Percentiles rank a stretch among this genome's conserved stretches.
Conservation (phyloP, 2,329 filamentous ascomycete species). For the Phialocephala sp. region DNA sequence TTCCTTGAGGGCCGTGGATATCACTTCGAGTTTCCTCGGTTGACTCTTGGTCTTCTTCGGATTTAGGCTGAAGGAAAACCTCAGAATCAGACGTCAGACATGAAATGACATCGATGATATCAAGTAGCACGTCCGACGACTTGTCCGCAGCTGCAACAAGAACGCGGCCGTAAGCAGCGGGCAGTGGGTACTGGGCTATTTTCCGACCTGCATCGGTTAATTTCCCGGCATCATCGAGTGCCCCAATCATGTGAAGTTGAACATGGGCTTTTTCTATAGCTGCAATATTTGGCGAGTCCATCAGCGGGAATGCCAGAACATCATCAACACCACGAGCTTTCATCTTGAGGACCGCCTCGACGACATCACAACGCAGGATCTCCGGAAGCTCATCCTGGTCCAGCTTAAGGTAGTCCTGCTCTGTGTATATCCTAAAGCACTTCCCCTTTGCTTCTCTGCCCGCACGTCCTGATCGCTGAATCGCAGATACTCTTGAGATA, state of each 20-base stretch:
- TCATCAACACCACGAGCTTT: constrained; percentile 88
- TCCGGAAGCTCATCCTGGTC: constrained; percentile 82
- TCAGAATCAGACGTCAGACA: constrained; percentile 68
- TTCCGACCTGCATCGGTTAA: constrained; percentile 77
- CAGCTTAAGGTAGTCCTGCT: constrained; percentile 72
- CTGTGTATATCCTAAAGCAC: constrained; percentile 88
- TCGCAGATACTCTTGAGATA: constrained; percentile 91
- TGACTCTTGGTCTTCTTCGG: constrained; percentile 61
- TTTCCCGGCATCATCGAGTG: constrained; percentile 71
- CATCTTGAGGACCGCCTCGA: constrained; percentile 88
- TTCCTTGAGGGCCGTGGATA: constrained; percentile 48
- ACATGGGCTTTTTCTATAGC: constrained; percentile 82
- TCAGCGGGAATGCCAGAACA: constrained; percentile 80
- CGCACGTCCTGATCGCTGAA: constrained; percentile 89
- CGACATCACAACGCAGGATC: constrained; percentile 87
- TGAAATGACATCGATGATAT: constrained; percentile 83
- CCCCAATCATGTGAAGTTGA: constrained; percentile 79
- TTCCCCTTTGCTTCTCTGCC: constrained; percentile 91
- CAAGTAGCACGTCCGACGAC: constrained; percentile 74
- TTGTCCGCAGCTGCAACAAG: constrained; percentile 78
- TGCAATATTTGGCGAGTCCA: constrained; percentile 80
- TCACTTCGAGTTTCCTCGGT: constrained; percentile 60
- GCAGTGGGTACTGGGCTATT: constrained; percentile 83
- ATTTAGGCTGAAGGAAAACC: constrained; percentile 64
- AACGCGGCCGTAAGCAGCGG: constrained; percentile 80